phyloP scores from a whole-genome alignment of 1,139 yeast genomes.

The Geotrichum carabidarum region DNA sequence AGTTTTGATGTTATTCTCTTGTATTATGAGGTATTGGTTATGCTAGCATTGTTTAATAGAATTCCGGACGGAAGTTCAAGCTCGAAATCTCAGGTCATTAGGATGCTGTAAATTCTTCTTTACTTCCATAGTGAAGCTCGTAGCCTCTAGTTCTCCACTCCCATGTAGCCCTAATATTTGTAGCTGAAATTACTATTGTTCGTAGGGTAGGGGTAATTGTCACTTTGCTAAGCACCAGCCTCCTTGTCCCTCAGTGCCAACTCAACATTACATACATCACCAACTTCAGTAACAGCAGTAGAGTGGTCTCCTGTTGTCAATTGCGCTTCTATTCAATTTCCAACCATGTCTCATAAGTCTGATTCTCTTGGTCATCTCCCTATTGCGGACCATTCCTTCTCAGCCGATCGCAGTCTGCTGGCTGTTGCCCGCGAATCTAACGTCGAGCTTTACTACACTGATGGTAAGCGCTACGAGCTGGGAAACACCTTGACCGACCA shows the following conservation, averaged over 20 bases:
- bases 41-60: conserved; percentile 11
- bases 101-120: neutral
- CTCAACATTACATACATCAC: neutral
- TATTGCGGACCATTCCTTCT: conserved; percentile 85
- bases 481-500: conserved; percentile 72
- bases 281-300: conserved; percentile 19
- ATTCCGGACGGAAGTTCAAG: neutral
- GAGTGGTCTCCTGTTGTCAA: conserved; percentile 25
- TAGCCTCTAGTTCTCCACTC: neutral
- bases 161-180: neutral
- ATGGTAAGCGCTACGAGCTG: conserved; percentile 43
- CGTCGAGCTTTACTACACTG: conserved; percentile 66
- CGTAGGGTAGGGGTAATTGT: neutral
- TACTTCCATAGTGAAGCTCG: neutral
- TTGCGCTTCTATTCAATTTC: neutral
- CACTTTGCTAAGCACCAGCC: neutral
- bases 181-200: neutral
- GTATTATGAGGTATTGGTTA: conserved; percentile 9
- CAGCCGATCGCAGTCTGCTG: conserved; percentile 58
- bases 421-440: conserved; percentile 78
- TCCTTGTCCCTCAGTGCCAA: neutral
- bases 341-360: conserved; percentile 35
- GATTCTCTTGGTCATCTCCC: conserved; percentile 72
- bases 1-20: neutral
- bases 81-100: neutral